Evolutionary conservation across 1,284 basidiomycete genomes (phyloP), one percentile per base, ranked within the genome.

Genomic region (Kwoniella shivajii): DNA sequence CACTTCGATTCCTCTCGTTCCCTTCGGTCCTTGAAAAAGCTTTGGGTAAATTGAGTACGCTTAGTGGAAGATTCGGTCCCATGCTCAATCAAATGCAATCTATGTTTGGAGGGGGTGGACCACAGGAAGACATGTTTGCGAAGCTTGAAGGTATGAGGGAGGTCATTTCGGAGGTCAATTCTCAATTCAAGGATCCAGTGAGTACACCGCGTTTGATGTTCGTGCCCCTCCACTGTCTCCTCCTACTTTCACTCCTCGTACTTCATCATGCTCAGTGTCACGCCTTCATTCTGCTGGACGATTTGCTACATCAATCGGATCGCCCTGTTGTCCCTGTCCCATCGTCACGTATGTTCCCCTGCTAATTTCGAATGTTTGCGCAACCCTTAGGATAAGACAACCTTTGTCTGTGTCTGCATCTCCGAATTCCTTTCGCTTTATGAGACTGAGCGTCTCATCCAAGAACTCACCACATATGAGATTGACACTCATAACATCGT

Each of bases 401-500:
- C 92, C 9, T 96, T 99, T 71, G 90, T 98, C 69, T 98, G 95
- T 74, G 94, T 98, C 50, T 96, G 93, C 82, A 98, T 98, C 74
- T 95, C 94, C 48, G 94, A 98, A 77, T 98, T 98, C 84, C 81
- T 99, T 67, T 97, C 94, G 22, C 81, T 99, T 22, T 99, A 99
- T 79, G 96, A 99, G 82, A 99, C 95, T 27, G 95, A 99, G 78
- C 89, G 95, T 29, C 83, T 99, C 43, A 91, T 99, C 37, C 95
- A 99, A 77, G 96, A 99, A 75, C 81, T 99, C 47, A 95, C 94
- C 13, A 82, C 86, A 47, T 99, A 99, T 79, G 93, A 92, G 75
- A 99, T 99, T 75, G 96, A 99, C 78, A 98, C 94, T 43, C 95
- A 99, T 79, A 92, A 94, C 75, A 99, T 99, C 68, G 92, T 99